Base-by-base conservation (phyloP, 2,329 filamentous ascomycete genomes). In the Malbranchea cinnamomea region DNA sequence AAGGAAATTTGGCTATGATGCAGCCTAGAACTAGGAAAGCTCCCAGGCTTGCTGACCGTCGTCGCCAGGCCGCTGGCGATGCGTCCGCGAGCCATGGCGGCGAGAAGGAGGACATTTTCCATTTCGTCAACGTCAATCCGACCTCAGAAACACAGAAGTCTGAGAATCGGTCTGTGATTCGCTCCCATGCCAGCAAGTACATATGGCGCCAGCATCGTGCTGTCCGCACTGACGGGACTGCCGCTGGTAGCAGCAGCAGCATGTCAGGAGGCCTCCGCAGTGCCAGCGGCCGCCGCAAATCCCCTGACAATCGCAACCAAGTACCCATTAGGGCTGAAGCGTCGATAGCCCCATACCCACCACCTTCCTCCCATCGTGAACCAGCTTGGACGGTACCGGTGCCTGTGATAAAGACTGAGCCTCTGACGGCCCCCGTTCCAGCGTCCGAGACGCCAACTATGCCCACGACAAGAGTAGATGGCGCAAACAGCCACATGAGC, bases 161-260 rank as follows among this genome's bases (percentile, higher is more conserved):
- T 12, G 31, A 40, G 18, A 41, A 41, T 23, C 29, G 37, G 23
- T 34, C 39, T 6, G 30, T 41, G 8, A 39, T 41, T 23, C 39
- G 39, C 19, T 41, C 39, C 13, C 39, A 41, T 28, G 39, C 39
- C 10, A 41, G 39, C 20, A 40, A 37, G 26, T 40, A 41, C 21
- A 41, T 40, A 26, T 41, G 38, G 38, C 37, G 38, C 14, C 38
- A 41, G 14, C 38, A 41, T 23, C 38, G 38, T n/a, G 38, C 38
- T 11, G 23, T 32, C 11, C 38, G 38, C 5, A 14, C 26, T 10
- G 33, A 37, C 14, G 26, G 25, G 20, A 13, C 8, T 11, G 12
- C 10, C 4, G 4, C 33, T 11, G 26, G n/a, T n/a, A n/a, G n/a
- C n/a, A n/a, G n/a, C n/a, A n/a, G n/a, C n/a, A n/a, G n/a, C n/a